Evolutionary conservation across 345 rosid species (phyloP).

Genomic region (Populus tremula): DNA sequence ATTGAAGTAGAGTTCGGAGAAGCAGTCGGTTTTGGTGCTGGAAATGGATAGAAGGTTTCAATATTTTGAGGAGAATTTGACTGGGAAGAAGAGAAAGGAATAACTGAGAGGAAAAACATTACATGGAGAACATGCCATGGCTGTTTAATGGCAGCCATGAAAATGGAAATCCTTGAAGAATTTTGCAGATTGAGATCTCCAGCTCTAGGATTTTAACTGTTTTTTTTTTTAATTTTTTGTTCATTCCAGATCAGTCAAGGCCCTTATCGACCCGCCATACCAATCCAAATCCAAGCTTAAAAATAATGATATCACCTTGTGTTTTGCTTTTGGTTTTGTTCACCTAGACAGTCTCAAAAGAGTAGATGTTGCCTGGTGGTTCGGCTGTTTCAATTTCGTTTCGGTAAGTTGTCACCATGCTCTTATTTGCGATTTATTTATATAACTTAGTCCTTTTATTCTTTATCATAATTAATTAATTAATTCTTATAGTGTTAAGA

Average conservation of each 20-base stretch:
- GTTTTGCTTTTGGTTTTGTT: constrained; percentile 22
- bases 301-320: not conserved
- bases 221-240: too few species aligned
- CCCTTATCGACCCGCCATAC: too few species aligned
- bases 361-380: constrained; percentile 25
- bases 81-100: constrained; percentile 39
- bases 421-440: not conserved
- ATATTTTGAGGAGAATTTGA: constrained; percentile 50
- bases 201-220: too few species aligned
- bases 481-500: not conserved
- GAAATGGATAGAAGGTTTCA: constrained; percentile 53
- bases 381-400: constrained; percentile 29
- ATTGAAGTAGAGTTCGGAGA: not conserved
- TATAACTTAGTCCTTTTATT: not conserved
- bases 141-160: constrained; percentile 39
- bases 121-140: constrained; percentile 28
- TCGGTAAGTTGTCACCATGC: not conserved
- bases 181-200: constrained; percentile 1
- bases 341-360: constrained; percentile 30
- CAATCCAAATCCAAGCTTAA: too few species aligned
- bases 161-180: not conserved
- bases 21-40: constrained; percentile 1
- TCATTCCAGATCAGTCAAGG: too few species aligned
- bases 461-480: not conserved
- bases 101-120: constrained; percentile 5